Base-by-base conservation (phyloP, 495 filamentous ascomycete species). In the Aspergillus hancockii region DNA sequence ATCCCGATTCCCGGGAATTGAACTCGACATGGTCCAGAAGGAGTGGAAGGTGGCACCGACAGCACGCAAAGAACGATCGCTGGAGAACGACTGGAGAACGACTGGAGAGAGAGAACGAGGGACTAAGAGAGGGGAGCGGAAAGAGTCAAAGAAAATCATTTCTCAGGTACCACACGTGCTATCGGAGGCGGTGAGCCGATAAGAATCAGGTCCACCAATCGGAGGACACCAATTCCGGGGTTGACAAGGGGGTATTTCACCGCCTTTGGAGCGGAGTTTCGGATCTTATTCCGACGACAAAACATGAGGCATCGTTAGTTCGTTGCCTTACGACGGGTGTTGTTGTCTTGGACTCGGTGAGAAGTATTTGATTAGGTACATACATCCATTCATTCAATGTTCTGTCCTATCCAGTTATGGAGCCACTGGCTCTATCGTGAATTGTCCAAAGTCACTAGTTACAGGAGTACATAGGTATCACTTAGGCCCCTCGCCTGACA, bases 1-100 rank as follows among this genome's bases (percentile, higher is more conserved):
- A 65, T 94, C 90, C 65, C 93, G 87, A 57, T 75, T 85, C 58
- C 94, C 94, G 45, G 93, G 92, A 8, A 97, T 80, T 40, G 94
- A 96, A 60, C 91, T 80, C 23, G 94, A 96, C 94, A 98, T 98
- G 55, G 47, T n/a, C 51, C 52, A 34, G 25, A 31, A 49, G 36
- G 47, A 54, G 41, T 41, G 47, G 47, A 59, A 54, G 36, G 56
- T 49, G 49, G 60, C 46, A 43, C 54, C 45, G 23, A 50, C 54
- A 43, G 16, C n/a, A 31, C 50, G 46, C 57, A 41, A 59, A 61
- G 25, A 51, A 58, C 52, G 14, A 13, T n/a, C 3, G 10, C 36
- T 40, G 49, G 61, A 55, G 13, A 38, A 54, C n/a, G 50, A 56
- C 47, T 38, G 31, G 50, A 49, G 31, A 52, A 19, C 4, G 34